These are phyloP conservation scores for Daldinia sp. DNA, from an alignment of 2,329 filamentous ascomycete genomes.

Conservation along the genomic window DNA sequence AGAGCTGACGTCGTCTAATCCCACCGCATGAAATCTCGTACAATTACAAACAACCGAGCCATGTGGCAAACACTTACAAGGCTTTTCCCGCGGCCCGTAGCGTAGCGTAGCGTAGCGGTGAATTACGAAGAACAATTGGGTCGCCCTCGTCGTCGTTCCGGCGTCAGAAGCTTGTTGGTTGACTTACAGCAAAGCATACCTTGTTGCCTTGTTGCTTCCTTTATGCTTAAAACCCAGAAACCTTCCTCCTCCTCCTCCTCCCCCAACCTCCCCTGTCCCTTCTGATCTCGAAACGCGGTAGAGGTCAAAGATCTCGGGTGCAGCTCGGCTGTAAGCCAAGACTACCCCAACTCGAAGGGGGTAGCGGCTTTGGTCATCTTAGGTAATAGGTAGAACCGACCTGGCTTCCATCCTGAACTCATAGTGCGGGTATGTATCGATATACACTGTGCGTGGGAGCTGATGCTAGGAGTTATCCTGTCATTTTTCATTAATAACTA, in stretches of 20 bases:
- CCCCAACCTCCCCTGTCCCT: no score
- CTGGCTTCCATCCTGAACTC: background rate
- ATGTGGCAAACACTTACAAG: constrained; percentile 23
- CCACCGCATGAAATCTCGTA: constrained; percentile 9
- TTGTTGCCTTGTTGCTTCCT: no score
- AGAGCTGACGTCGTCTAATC: constrained; percentile 16
- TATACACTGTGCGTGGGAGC: background rate
- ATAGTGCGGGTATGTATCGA: background rate
- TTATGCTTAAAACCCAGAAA: no score
- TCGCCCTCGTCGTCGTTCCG: constrained; percentile 10
- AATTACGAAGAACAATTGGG: constrained; percentile 5
- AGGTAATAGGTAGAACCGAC: constrained; percentile 16
- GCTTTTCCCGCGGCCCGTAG: background rate
- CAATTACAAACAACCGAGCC: background rate
- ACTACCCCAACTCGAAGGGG: background rate
- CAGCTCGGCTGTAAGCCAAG: background rate
- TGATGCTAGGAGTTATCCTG: background rate
- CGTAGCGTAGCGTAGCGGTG: constrained; percentile 8
- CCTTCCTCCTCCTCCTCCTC: no score
- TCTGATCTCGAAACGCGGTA: background rate
- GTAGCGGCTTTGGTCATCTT: constrained; percentile 14
- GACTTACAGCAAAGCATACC: background rate
- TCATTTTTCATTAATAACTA: background rate
- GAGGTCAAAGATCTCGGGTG: constrained; percentile 8
- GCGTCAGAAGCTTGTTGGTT: constrained; percentile 10